These are phyloP conservation scores for Monilinia vaccinii-corymbosi DNA, from an alignment of 2,329 filamentous ascomycete genomes.

Conservation along the genomic window DNA sequence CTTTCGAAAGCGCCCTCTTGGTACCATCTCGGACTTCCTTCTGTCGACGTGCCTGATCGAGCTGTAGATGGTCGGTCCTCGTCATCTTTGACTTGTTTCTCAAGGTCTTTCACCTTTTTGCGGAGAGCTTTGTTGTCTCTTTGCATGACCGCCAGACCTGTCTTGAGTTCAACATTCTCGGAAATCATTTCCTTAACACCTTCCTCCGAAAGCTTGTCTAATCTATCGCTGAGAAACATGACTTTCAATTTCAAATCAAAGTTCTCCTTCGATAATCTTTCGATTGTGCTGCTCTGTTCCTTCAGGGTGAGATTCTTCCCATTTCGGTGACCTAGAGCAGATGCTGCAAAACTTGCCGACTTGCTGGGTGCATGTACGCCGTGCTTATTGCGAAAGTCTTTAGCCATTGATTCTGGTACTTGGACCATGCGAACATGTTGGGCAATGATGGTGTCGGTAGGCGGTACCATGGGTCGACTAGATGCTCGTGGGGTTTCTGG, in stretches of 20 bases:
- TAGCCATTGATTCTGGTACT: conserved; percentile 78
- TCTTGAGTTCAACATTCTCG: conserved; percentile 93
- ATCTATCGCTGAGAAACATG: conserved; percentile 87
- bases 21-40: conserved; percentile 45
- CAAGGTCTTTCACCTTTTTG: conserved; percentile 74
- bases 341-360: conserved; percentile 40
- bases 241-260: conserved; percentile 97
- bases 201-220: conserved; percentile 91
- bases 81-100: conserved; percentile 64
- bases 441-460: conserved; percentile 81
- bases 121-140: conserved; percentile 83
- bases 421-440: conserved; percentile 84
- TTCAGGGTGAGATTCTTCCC: conserved; percentile 79
- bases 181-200: conserved; percentile 97
- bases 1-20: conserved; percentile 55
- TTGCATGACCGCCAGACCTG: conserved; percentile 77
- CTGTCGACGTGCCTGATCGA: conserved; percentile 45
- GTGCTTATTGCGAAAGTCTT: conserved; percentile 73
- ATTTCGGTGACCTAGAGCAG: conserved; percentile 40
- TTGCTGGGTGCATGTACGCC: conserved; percentile 51
- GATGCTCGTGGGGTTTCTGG: conserved; percentile 65
- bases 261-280: conserved; percentile 93
- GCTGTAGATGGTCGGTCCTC: conserved; percentile 54
- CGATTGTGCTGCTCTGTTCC: conserved; percentile 95
- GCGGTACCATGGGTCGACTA: conserved; percentile 45